Evolutionary conservation across 352 stramenopile genomes (phyloP), one percentile per base, ranked within the genome.

Genomic region (Globisporangium echinulatum): DNA sequence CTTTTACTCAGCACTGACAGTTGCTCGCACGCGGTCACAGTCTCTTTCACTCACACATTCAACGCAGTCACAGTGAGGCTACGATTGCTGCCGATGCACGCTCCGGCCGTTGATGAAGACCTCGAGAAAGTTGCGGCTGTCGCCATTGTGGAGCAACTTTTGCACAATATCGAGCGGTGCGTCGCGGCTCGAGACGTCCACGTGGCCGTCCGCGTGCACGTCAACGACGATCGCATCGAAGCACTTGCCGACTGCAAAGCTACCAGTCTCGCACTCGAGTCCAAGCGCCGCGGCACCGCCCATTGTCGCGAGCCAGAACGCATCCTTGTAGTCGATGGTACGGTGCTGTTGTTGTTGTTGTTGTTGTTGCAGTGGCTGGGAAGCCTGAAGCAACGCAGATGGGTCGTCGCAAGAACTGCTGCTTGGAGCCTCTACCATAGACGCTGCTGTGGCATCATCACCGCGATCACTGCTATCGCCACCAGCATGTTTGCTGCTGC

Each of bases 141-240:
- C 88, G 47, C 83, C 88, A 19, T 92, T 82, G 60, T 92, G 87
- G 47, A 96, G 61, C 36, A 94, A 71, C 62, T 96, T 96, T 56
- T 97, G 79, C 52, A 97, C 90, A 1, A 84, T 59, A 56, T 89
- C 77, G 17, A 75, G 59, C 1, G 53, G 19, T 1, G 76, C 63
- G 19, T 88, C 75, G 44, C 62, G 63, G 7, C 70, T 58, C 0
- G 71, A 75, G 43, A 90, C 59, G 15, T 83, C 75, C 39, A 96
- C 69, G 36, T 88, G 84, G 7, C 72, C 51, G 4, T 75, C 63
- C 2, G 56, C 52, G 1, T 53, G 19, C 8, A 73, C 62, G 63
- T 94, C 82, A 14, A 96, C 79, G 7, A 96, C 59, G 38, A 96
- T 75, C 5, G 88, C 90, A 56, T 97, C 90, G 40, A 97, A 90